These are phyloP conservation scores for Ramaria rubella DNA, from an alignment of 768 basidiomycete genomes.

Conservation along the genomic window DNA sequence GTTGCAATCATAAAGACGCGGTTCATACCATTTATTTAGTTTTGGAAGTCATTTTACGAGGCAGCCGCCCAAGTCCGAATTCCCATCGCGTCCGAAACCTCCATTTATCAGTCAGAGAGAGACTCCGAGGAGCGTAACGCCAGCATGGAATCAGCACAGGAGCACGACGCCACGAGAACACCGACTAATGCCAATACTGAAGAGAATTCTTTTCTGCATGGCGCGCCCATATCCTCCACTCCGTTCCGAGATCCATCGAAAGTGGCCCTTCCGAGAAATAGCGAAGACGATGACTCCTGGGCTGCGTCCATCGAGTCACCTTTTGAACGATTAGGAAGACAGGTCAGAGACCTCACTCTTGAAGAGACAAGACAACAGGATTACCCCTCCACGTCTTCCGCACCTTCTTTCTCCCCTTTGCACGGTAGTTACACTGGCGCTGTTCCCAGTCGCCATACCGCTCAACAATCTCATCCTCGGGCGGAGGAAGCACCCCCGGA, in stretches of 20 bases:
- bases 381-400: slow-evolving; percentile 12
- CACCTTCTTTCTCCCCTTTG: slow-evolving; percentile 15
- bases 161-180: slow-evolving; percentile 27
- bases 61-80: slow-evolving; percentile 85
- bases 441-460: slow-evolving; percentile 16
- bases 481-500: background rate
- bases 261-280: slow-evolving; percentile 28
- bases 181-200: slow-evolving; percentile 40
- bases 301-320: slow-evolving; percentile 70
- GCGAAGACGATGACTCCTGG: slow-evolving; percentile 49
- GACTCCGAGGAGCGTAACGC: slow-evolving; percentile 5
- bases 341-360: slow-evolving; percentile 48
- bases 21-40: slow-evolving; percentile 40
- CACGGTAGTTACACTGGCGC: background rate
- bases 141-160: slow-evolving; percentile 12
- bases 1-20: background rate
- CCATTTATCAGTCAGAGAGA: slow-evolving; percentile 14
- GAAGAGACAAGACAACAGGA: slow-evolving; percentile 29
- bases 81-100: slow-evolving; percentile 33
- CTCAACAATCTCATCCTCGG: slow-evolving; percentile 11
- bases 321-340: slow-evolving; percentile 56
- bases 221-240: slow-evolving; percentile 70
- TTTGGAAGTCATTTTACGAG: slow-evolving; percentile 97
- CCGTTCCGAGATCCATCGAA: slow-evolving; percentile 38
- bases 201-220: slow-evolving; percentile 71